Percentiles rank a stretch among this genome's conserved stretches.
phyloP scores from a whole-genome alignment of 129 eudicot genomes.

The Calendula officinalis region DNA sequence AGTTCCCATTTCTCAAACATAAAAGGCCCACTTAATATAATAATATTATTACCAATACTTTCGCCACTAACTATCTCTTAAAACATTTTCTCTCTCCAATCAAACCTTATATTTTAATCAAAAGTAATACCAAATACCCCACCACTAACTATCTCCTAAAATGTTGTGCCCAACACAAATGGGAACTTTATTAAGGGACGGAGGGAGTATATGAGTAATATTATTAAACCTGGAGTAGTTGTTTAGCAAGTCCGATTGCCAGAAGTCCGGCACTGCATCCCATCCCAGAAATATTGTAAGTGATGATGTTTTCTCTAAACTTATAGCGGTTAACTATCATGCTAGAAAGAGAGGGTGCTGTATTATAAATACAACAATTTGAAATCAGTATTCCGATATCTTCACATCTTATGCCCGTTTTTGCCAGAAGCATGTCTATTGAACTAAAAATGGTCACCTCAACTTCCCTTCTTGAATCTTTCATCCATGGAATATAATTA shows the following conservation, averaged over 20 bases:
- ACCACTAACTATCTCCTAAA: too few species aligned
- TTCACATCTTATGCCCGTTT: conserved; percentile 27
- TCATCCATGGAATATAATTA: conserved; percentile 14
- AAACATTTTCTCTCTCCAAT: too few species aligned
- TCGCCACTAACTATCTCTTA: too few species aligned
- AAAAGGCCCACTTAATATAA: too few species aligned
- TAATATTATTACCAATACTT: too few species aligned
- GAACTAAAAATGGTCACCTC: conserved; percentile 51
- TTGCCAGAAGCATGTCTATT: conserved; percentile 42
- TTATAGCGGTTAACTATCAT: conserved; percentile 50
- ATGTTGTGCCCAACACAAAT: too few species aligned
- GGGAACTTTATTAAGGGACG: too few species aligned
- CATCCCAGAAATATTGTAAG: conserved; percentile 58
- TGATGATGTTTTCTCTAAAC: conserved; percentile 36
- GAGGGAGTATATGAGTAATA: too few species aligned
- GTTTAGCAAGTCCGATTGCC: conserved; percentile 54
- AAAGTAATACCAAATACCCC: too few species aligned
- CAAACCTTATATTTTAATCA: too few species aligned
- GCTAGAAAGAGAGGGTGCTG: conserved; percentile 38
- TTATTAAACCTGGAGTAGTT: conserved; percentile 45
- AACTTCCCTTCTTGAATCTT: conserved; percentile 43
- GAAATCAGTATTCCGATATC: conserved; percentile 47
- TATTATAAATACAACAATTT: conserved; percentile 43
- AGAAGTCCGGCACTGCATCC: conserved; percentile 58
- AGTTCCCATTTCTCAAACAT: too few species aligned